Percentiles rank a stretch among this genome's conserved stretches.
Conservation (phyloP, 2,329 filamentous ascomycete species). For the Aspergillus phoenicis region DNA sequence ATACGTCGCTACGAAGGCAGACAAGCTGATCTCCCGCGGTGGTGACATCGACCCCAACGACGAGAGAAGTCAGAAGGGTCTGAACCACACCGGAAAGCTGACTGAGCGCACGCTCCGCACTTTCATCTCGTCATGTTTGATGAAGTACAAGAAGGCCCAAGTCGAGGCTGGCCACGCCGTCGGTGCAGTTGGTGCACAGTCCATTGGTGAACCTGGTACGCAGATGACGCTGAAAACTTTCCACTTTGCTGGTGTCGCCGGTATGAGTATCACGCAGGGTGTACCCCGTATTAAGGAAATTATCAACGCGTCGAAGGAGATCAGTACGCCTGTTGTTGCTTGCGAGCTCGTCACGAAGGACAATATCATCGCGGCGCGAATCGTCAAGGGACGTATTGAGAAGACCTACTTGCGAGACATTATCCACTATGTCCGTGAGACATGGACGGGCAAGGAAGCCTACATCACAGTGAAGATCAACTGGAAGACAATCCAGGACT, state of each 20-base stretch:
- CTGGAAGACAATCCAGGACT: slow-evolving; percentile 71
- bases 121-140: slow-evolving; percentile 80
- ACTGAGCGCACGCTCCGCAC: slow-evolving; percentile 70
- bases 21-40: slow-evolving; percentile 55
- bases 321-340: slow-evolving; percentile 90
- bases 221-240: slow-evolving; percentile 99
- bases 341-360: slow-evolving; percentile 79
- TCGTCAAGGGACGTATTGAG: slow-evolving; percentile 91
- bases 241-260: slow-evolving; percentile 99
- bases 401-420: slow-evolving; percentile 88
- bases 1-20: slow-evolving; percentile 67
- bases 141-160: slow-evolving; percentile 87
- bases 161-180: slow-evolving; percentile 95
- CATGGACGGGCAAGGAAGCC: slow-evolving; percentile 76
- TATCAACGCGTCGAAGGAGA: slow-evolving; percentile 93
- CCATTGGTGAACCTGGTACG: slow-evolving; percentile 95
- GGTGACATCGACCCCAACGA: slow-evolving; percentile 35
- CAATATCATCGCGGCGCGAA: slow-evolving; percentile 76
- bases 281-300: slow-evolving; percentile 99
- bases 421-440: slow-evolving; percentile 79
- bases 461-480: slow-evolving; percentile 83
- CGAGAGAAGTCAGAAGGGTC: slow-evolving; percentile 34
- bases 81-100: slow-evolving; percentile 80
- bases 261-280: slow-evolving; percentile 99
- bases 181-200: slow-evolving; percentile 93